Base-by-base conservation (phyloP, 768 basidiomycete genomes). In the Kwoniella dejecticola region DNA sequence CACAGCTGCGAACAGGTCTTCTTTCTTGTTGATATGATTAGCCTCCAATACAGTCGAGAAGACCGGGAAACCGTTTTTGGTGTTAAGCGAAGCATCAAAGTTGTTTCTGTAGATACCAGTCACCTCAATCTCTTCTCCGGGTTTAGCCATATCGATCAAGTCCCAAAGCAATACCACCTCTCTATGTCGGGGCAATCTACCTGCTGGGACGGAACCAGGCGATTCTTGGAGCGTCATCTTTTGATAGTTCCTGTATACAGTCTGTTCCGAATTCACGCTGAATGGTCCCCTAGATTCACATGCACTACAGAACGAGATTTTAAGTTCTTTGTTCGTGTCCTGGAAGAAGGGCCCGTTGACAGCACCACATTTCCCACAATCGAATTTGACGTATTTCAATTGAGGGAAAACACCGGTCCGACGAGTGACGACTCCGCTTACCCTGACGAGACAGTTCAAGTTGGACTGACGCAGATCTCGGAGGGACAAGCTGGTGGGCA, bases 51-150 rank as follows among this genome's bases (percentile, higher is more conserved):
- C 85, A 21, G 96, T 99, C 8, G 93, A 96, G 82, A 99, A 99
- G 30, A 99, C 96, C 1, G 96, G 96, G 82, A 99, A 99, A 6
- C 96, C 96, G 70, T 99, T 98, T 81, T 98, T 98, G 26, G 91
- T 87, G 79, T 99, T 99, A 69, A 99, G 85, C 2, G 94, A 91
- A 21, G 95, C 93, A 75, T 98, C 96, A 63, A 98, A 99, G 79
- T 98, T 98, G 82, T 99, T 99, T 68, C 94, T 87, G 78, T 99
- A 99, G 67, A 98, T 86, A 49, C 95, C 96, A 13, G 96, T 98
- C 19, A 98, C 87, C 84, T 99, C 96, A 65, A 98, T 87, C 84
- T 99, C 96, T 77, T 99, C 96, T 52, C 96, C 96, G 13, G 96
- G 96, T 79, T 99, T 99, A 10, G 96, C 96, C 55, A 87, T 88